Percentiles rank a stretch among this genome's conserved stretches.
phyloP scores from a whole-genome alignment of 495 filamentous ascomycete genomes.

The Lasiosphaeria ovina region DNA sequence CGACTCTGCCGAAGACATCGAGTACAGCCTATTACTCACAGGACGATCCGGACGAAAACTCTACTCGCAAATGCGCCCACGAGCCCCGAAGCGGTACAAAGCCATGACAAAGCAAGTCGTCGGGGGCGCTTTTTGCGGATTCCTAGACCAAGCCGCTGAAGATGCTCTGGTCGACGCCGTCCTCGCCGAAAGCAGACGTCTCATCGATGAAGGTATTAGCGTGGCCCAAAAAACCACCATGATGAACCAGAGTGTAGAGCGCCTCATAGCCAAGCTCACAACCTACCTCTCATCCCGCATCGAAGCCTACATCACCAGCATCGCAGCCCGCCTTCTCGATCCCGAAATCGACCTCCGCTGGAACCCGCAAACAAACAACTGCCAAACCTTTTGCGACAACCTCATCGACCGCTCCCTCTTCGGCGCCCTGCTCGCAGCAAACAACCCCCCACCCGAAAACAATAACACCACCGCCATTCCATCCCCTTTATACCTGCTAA shows the following conservation, averaged over 20 bases:
- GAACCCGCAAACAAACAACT: constrained; percentile 33
- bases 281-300: constrained; percentile 1
- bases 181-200: neutral
- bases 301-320: constrained; percentile 11
- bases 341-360: constrained; percentile 20
- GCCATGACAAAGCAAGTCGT: constrained; percentile 44
- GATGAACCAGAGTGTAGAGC: neutral
- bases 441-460: constrained; percentile 9
- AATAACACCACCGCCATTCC: neutral
- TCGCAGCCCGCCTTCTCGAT: constrained; percentile 26
- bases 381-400: constrained; percentile 35
- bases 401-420: constrained; percentile 36
- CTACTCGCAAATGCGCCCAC: constrained; percentile 20
- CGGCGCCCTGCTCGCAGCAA: constrained; percentile 26
- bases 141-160: constrained; percentile 29
- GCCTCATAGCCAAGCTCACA: neutral
- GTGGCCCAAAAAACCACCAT: neutral
- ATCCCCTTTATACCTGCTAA: constrained; percentile 33
- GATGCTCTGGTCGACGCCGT: constrained; percentile 18
- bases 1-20: constrained; percentile 1
- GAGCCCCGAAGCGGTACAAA: constrained; percentile 34
- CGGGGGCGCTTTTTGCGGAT: constrained; percentile 35
- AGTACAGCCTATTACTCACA: constrained; percentile 17
- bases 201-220: neutral
- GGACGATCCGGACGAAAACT: constrained; percentile 18